Base-by-base conservation (phyloP, 2,329 filamentous ascomycete genomes). In the Cadophora malorum region DNA sequence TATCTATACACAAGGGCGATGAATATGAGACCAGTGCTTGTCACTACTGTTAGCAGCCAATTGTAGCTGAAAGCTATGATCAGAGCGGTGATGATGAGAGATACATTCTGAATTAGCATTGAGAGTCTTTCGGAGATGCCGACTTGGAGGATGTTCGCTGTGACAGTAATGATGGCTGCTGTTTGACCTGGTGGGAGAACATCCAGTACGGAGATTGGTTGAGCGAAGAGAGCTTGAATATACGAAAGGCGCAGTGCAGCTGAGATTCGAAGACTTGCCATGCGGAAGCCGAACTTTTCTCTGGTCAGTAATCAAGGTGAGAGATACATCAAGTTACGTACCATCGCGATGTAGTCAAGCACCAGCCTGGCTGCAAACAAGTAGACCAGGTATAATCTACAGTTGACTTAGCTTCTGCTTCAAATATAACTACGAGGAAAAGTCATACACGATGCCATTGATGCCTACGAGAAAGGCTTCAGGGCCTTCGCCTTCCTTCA, bases 141-240 rank as follows among this genome's bases (percentile, higher is more conserved):
- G 19, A 89, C 79, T 77, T 90, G 88, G 16, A 90, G 79, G 3
- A 82, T 84, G 75, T 90, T 90, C 68, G 87, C 86, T 1, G 87
- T 84, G 0, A 88, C 91, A 68, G 91, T 90, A 41, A 88, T 89
- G n/a, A 83, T 83, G n/a, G 73, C 75, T 2, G 75, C 73, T 47
- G 75, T 72, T 65, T 76, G 73, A 4, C 76, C 75, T 9, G 66
- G 90, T 0, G 86, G 84, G 80, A 89, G 86, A n/a, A 86, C 86
- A 77, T 92, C 90, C 50, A 92, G 86, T 45, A 90, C 87, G 68
- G 89, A 86, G 60, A 92, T 86, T 61, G 88, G 87, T 76, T 92
- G 89, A 2, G 81, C 80, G 62, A 94, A 88, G 4, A 92, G 83
- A 50, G 83, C 82, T 55, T 60, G 31, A 7, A 94, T 81, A 72